Percentiles rank a stretch among this genome's conserved stretches.
Evolutionary conservation across 768 basidiomycete genomes (phyloP).

Genomic region (Hortiboletus campestris): DNA sequence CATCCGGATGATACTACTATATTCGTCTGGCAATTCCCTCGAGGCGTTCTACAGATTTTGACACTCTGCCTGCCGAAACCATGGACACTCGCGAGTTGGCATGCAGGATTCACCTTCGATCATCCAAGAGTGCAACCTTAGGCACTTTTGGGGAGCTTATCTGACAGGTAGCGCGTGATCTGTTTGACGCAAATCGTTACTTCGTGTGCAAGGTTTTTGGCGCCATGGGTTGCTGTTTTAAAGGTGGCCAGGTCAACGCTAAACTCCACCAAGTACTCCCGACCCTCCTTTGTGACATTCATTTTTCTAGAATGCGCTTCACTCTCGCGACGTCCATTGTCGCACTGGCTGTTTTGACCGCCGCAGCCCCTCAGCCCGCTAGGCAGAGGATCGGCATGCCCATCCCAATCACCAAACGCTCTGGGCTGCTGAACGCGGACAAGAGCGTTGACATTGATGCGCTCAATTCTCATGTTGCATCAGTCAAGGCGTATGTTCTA

Average conservation of each 20-base stretch:
- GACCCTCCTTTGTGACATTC: not conserved
- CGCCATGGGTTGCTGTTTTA: not conserved
- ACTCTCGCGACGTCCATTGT: constrained; percentile 2
- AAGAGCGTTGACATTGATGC: constrained; percentile 1
- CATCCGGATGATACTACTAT: too few relatives aligned
- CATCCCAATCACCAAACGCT: constrained; percentile 12
- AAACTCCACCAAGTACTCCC: not conserved
- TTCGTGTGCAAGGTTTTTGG: not conserved
- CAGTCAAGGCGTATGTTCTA: constrained; percentile 8
- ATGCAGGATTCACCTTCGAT: not conserved
- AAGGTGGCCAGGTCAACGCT: not conserved
- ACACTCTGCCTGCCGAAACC: not conserved
- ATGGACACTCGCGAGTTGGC: not conserved
- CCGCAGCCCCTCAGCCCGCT: constrained; percentile 7
- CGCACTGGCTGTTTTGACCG: constrained; percentile 2
- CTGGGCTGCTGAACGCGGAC: constrained; percentile 4
- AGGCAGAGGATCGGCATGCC: not conserved
- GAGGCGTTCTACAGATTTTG: too few relatives aligned
- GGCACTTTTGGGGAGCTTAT: not conserved
- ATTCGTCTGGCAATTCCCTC: not conserved
- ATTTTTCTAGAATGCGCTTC: constrained; percentile 7
- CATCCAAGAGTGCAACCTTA: not conserved
- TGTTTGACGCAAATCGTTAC: not conserved
- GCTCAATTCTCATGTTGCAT: constrained; percentile 7
- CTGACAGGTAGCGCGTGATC: not conserved